Conservation (phyloP, 2,329 filamentous ascomycete genomes). For the Stachybotrys echinatus region DNA sequence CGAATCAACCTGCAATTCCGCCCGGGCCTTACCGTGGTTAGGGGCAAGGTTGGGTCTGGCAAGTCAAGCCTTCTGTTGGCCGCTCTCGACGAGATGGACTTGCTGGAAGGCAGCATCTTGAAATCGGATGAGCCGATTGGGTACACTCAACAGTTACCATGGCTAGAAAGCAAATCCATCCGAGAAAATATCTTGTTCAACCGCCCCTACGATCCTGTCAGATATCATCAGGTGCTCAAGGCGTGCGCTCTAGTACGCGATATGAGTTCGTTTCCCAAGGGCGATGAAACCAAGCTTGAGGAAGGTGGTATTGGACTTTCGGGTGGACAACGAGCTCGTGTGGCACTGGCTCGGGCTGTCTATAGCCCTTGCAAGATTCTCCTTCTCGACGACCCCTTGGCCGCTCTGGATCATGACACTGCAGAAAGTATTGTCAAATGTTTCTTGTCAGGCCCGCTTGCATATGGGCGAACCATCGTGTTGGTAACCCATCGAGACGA, state of each 20-base stretch:
- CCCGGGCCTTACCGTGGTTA: constrained; percentile 48
- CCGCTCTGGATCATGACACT: constrained; percentile 58
- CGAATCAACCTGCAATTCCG: constrained; percentile 40
- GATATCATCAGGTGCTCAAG: constrained; percentile 56
- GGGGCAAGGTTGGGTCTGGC: constrained; percentile 55
- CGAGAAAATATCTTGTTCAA: constrained; percentile 61
- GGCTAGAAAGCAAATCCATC: constrained; percentile 62
- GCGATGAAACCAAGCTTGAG: constrained; percentile 54
- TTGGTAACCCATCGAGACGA: constrained; percentile 78
- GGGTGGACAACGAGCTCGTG: constrained; percentile 58
- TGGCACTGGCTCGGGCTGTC: constrained; percentile 57
- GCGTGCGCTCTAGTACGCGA: constrained; percentile 55
- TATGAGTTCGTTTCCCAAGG: constrained; percentile 48
- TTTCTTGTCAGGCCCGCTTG: constrained; percentile 54
- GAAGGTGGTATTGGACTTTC: constrained; percentile 60
- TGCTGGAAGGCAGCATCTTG: constrained; percentile 43
- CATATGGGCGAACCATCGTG: constrained; percentile 63
- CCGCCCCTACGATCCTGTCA: constrained; percentile 43
- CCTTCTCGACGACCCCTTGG: constrained; percentile 58
- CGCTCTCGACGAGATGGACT: constrained; percentile 62
- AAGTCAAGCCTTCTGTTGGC: constrained; percentile 57
- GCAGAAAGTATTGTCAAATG: constrained; percentile 57
- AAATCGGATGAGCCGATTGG: constrained; percentile 46
- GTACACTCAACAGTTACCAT: constrained; percentile 57
- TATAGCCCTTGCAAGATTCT: constrained; percentile 54